These are phyloP conservation scores for Fagus sylvatica DNA, from an alignment of 306 rosid species.

Conservation along the genomic window DNA sequence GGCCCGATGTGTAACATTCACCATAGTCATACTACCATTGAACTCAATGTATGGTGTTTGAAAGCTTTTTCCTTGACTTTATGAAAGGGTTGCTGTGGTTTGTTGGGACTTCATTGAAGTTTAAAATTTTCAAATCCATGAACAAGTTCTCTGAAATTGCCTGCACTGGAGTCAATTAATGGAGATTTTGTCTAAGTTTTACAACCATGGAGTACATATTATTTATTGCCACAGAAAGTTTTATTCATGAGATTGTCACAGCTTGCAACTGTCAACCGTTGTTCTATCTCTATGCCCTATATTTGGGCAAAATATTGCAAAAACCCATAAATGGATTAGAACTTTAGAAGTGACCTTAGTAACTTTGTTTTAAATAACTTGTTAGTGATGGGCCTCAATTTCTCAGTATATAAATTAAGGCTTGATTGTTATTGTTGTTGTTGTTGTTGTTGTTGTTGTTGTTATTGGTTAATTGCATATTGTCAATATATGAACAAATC, in stretches of 20 bases:
- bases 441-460: too few relatives aligned
- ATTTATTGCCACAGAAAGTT: not conserved
- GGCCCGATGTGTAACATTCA: not conserved
- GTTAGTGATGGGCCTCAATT: not conserved
- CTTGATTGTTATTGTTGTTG: too few relatives aligned
- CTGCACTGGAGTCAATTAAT: not conserved
- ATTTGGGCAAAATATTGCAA: not conserved
- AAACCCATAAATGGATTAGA: not conserved
- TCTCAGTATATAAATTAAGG: not conserved
- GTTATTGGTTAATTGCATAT: slow-evolving; percentile 3
- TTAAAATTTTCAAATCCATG: not conserved
- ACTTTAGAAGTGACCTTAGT: not conserved
- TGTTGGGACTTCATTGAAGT: not conserved
- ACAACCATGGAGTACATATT: not conserved
- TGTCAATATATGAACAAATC: slow-evolving; percentile 11
- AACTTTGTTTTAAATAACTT: not conserved
- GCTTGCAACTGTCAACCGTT: not conserved
- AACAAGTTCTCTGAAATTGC: not conserved
- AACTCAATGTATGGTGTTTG: not conserved
- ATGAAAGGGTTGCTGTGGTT: not conserved
- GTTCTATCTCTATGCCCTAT: not conserved
- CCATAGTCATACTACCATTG: not conserved
- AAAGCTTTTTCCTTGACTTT: not conserved
- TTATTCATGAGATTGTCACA: not conserved
- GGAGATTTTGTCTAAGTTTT: not conserved